Evolutionary conservation across 306 rosid genomes (phyloP).

Genomic region (Cucumis cinereus): DNA sequence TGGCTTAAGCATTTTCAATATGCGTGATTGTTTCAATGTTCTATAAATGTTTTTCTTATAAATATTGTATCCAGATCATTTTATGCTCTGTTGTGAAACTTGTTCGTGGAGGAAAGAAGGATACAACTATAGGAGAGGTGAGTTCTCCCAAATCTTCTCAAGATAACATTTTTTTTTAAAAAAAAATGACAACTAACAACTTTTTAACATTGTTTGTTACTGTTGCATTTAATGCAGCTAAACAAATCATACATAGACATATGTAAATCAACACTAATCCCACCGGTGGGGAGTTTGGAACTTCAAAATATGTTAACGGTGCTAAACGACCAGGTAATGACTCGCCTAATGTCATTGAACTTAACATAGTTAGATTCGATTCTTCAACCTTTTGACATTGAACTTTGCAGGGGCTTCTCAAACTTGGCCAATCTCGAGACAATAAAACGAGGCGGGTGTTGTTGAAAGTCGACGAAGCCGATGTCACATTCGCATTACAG

Average conservation of each 20-base stretch:
- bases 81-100: conserved; percentile 74
- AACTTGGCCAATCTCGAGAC: conserved; percentile 67
- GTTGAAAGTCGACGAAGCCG: conserved; percentile 53
- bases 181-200: background rate
- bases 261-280: conserved; percentile 54
- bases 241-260: conserved; percentile 52
- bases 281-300: conserved; percentile 57
- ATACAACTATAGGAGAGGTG: conserved; percentile 67
- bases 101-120: conserved; percentile 64
- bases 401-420: conserved; percentile 60
- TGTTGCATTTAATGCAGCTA: conserved; percentile 37
- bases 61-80: conserved; percentile 39
- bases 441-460: conserved; percentile 58
- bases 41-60: background rate
- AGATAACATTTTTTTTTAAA: background rate
- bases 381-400: background rate
- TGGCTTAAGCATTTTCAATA: background rate
- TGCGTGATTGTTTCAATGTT: background rate
- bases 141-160: background rate
- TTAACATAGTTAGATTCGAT: background rate
- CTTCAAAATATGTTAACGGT: conserved; percentile 73
- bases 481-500: conserved; percentile 75
- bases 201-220: background rate
- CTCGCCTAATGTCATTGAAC: background rate
- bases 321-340: conserved; percentile 83